Percentiles rank a stretch among this genome's conserved stretches.
phyloP scores from a whole-genome alignment of 1,284 basidiomycete species.

The Pseudozyma pruni region DNA sequence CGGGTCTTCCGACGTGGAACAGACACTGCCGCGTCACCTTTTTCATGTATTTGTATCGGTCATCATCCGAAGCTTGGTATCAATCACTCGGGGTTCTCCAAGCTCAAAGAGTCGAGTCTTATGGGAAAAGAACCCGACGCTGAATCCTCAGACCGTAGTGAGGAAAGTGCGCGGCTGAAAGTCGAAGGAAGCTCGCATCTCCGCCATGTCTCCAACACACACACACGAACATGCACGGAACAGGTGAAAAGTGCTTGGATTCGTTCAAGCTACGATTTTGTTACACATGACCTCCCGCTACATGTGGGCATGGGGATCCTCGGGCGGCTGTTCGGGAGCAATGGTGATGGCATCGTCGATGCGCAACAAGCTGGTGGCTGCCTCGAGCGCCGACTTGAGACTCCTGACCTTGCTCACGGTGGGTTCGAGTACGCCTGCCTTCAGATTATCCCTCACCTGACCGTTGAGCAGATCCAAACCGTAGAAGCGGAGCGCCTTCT shows the following conservation, averaged over 20 bases:
- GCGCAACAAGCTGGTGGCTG: constrained; percentile 90
- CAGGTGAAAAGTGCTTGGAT: background rate
- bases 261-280: constrained; percentile 1
- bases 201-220: too few relatives aligned
- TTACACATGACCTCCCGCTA: constrained; percentile 26
- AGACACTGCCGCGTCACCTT: background rate
- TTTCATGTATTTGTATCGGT: constrained; percentile 5
- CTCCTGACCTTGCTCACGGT: constrained; percentile 97
- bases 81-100: too few relatives aligned
- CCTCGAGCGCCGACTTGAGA: constrained; percentile 95
- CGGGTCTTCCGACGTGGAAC: too few relatives aligned
- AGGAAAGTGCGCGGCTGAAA: too few relatives aligned
- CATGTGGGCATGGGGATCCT: constrained; percentile 67
- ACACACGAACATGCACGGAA: background rate
- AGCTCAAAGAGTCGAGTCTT: too few relatives aligned
- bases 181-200: too few relatives aligned
- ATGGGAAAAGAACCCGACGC: too few relatives aligned
- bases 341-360: constrained; percentile 80
- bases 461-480: constrained; percentile 95
- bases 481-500: constrained; percentile 91
- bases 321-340: constrained; percentile 60
- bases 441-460: constrained; percentile 91
- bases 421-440: constrained; percentile 93
- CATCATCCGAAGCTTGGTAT: too few relatives aligned
- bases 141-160: too few relatives aligned